Evolutionary conservation across 176 grass and related monocot genomes (phyloP), one percentile per base, ranked within the genome.

Genomic region (Musa schizocarpa): DNA sequence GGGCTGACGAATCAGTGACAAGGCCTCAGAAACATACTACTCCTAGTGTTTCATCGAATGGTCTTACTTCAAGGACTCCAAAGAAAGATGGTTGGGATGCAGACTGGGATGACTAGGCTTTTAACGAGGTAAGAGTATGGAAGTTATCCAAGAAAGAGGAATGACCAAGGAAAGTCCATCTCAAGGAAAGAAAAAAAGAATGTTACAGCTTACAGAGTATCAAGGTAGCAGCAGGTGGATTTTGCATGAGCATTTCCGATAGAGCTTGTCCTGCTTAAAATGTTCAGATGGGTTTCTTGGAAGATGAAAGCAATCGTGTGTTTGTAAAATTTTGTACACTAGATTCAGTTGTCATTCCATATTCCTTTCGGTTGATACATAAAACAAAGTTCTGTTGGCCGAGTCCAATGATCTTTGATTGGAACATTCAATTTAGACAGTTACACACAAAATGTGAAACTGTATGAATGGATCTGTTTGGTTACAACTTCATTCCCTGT

Each of bases 61-160:
- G 86, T 9, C 79, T 91, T 19, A 80, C 90, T 56, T 80, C 81
- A 80, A 98, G 86, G 77, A 48, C 88, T 77, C 81, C 73, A 52
- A 79, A 70, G 48, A 94, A 89, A 76, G 90, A 94, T 74, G 90
- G 88, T 29, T 99, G 95, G 95, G 90, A 99, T 74, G 78, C 87
- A 21, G 88, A 93, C 77, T 99, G 95, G 95, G 95, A 99, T 78
- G 95, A 94, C 79, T 99, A 82, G 79, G 57, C 34, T 56, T 69
- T 53, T 65, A 21, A 13, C 48, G 62, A 61, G n/a, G 49, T 58
- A 53, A 69, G 75, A 78, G 17, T 0, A 43, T 49, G 12, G 52
- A 54, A 8, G 52, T 61, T 17, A 61, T 17, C 2, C 13, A 19
- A 21, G 57, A 61, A 61, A 61, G 13, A 61, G 57, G 8, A 17